phyloP scores from a whole-genome alignment of 176 grass and related monocot species.

The Luzula sylvatica region DNA sequence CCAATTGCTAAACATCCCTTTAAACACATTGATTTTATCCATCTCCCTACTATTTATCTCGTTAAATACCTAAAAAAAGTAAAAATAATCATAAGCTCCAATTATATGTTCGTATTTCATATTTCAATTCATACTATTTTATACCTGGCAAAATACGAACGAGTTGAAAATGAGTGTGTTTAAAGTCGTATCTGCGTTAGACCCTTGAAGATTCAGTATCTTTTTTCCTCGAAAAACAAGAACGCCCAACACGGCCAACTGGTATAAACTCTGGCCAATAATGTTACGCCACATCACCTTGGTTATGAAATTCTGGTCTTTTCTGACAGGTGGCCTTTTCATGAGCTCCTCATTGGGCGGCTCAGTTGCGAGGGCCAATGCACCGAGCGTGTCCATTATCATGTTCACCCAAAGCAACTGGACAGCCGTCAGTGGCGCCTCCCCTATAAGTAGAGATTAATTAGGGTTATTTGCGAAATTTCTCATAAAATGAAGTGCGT shows the following conservation, averaged over 20 bases:
- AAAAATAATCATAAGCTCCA: background rate
- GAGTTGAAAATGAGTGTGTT: conserved; percentile 91
- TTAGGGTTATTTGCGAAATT: too few species aligned
- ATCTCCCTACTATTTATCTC: conserved; percentile 90
- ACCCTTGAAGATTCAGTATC: conserved; percentile 40
- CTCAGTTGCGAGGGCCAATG: conserved; percentile 83
- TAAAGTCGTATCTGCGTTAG: conserved; percentile 43
- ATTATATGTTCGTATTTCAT: too few species aligned
- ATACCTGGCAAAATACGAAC: conserved; percentile 95
- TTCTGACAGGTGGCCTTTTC: conserved; percentile 44
- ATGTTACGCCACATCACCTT: conserved; percentile 92
- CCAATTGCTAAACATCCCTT: conserved; percentile 56
- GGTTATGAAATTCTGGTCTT: conserved; percentile 57
- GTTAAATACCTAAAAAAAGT: conserved; percentile 63
- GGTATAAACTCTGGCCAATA: conserved; percentile 73
- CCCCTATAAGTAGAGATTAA: conserved; percentile 25
- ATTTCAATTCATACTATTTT: background rate
- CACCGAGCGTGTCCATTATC: conserved; percentile 96
- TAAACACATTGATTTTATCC: conserved; percentile 77
- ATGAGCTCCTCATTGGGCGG: conserved; percentile 70
- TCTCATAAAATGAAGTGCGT: too few species aligned
- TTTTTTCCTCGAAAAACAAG: conserved; percentile 64
- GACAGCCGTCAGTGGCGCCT: conserved; percentile 79
- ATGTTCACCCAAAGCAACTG: conserved; percentile 98
- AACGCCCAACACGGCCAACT: conserved; percentile 53